Evolutionary conservation across 805 yeast genomes (phyloP).

Genomic region (Middelhovenomyces tepae): DNA sequence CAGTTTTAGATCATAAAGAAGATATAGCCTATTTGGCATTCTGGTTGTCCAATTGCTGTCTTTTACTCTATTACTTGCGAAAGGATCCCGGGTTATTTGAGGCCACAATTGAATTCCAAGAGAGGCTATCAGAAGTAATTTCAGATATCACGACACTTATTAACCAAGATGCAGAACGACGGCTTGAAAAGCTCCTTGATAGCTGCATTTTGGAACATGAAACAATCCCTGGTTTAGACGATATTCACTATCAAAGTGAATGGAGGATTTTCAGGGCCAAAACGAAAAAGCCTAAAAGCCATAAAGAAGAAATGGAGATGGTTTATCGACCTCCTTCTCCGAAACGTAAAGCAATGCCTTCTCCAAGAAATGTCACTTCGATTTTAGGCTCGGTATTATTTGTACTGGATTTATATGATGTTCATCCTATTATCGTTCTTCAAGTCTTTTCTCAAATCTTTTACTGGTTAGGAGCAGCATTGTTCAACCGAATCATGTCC

Average conservation of each 20-base stretch:
- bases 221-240: slow-evolving; percentile 73
- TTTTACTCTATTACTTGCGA: slow-evolving; percentile 65
- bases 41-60: slow-evolving; percentile 79
- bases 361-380: slow-evolving; percentile 79
- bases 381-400: slow-evolving; percentile 82
- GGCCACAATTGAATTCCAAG: slow-evolving; percentile 24
- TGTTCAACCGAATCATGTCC: slow-evolving; percentile 66
- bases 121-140: slow-evolving; percentile 22
- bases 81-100: slow-evolving; percentile 44
- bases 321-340: slow-evolving; percentile 82
- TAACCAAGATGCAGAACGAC: slow-evolving; percentile 29
- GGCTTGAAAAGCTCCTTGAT: slow-evolving; percentile 27
- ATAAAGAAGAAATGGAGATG: slow-evolving; percentile 64
- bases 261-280: slow-evolving; percentile 54
- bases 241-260: slow-evolving; percentile 65
- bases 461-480: slow-evolving; percentile 61
- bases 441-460: slow-evolving; percentile 73
- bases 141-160: slow-evolving; percentile 26
- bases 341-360: slow-evolving; percentile 71
- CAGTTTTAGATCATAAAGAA: slow-evolving; percentile 24
- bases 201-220: slow-evolving; percentile 50
- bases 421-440: slow-evolving; percentile 67
- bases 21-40: slow-evolving; percentile 49
- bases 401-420: slow-evolving; percentile 71
- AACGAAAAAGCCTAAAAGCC: slow-evolving; percentile 37